Evolutionary conservation across 2,329 filamentous ascomycete genomes (phyloP).

Genomic region (Alternaria atra): DNA sequence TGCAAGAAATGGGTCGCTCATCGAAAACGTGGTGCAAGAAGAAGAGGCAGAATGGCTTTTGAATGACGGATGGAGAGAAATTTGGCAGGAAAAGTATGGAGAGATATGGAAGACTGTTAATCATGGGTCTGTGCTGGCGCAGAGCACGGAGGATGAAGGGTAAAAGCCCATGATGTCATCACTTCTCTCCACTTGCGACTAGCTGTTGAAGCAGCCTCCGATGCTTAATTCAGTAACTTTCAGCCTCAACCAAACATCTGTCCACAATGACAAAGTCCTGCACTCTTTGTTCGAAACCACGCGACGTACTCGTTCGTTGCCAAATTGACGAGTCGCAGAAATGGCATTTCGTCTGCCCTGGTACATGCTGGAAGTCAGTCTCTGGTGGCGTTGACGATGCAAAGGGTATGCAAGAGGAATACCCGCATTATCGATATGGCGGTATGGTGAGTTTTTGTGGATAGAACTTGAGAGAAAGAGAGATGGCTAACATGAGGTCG

Average conservation of each 20-base stretch:
- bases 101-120: background rate
- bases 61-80: slow-evolving; percentile 1
- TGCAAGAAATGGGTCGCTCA: background rate
- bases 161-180: slow-evolving; percentile 21
- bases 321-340: slow-evolving; percentile 51
- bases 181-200: background rate
- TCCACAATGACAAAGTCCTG: slow-evolving; percentile 48
- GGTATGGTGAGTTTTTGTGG: slow-evolving; percentile 50
- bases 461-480: background rate
- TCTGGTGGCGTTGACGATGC: slow-evolving; percentile 57
- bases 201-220: background rate
- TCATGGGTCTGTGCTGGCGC: background rate
- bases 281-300: slow-evolving; percentile 51
- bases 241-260: background rate
- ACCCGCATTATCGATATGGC: slow-evolving; percentile 36
- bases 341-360: slow-evolving; percentile 58
- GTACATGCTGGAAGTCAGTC: slow-evolving; percentile 55
- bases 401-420: slow-evolving; percentile 25
- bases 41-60: slow-evolving; percentile 14
- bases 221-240: background rate
- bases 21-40: slow-evolving; percentile 7
- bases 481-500: slow-evolving; percentile 14
- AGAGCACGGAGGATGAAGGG: background rate
- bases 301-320: slow-evolving; percentile 55
- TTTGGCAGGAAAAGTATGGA: slow-evolving; percentile 5